phyloP scores from a whole-genome alignment of 2,329 filamentous ascomycete species.

The Colletotrichum tofieldiae region DNA sequence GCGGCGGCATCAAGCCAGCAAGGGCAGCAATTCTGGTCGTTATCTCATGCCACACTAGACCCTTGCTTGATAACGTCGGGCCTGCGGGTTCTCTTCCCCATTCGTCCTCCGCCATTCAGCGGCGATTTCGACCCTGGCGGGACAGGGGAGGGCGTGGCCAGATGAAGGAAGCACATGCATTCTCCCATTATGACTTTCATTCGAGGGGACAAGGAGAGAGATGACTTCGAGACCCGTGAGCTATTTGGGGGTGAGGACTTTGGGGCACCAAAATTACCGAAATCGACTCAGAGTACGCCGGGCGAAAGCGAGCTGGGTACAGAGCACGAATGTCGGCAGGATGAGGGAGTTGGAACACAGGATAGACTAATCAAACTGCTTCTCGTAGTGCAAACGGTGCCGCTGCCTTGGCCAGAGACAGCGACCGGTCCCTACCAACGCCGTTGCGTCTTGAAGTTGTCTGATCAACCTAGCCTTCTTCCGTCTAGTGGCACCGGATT shows the following conservation, averaged over 20 bases:
- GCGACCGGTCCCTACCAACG: neutral
- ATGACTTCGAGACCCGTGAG: neutral
- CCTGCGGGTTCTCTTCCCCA: conserved; percentile 22
- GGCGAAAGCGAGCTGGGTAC: conserved; percentile 3
- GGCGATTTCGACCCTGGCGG: conserved; percentile 13
- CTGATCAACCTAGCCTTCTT: conserved; percentile 20
- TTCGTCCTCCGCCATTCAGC: conserved; percentile 25
- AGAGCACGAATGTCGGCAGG: neutral
- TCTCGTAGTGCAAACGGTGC: neutral
- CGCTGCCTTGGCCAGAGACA: conserved; percentile 10
- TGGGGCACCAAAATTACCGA: neutral
- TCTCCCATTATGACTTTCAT: conserved; percentile 15
- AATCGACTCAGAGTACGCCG: neutral
- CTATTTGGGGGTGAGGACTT: neutral
- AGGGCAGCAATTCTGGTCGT: conserved; percentile 18
- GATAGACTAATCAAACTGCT: neutral
- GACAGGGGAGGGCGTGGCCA: conserved; percentile 17
- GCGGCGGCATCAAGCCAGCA: neutral
- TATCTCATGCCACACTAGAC: conserved; percentile 29
- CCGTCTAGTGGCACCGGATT: neutral
- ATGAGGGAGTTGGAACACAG: neutral
- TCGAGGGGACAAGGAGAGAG: conserved; percentile 5
- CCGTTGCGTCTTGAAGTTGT: conserved; percentile 19
- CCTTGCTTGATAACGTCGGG: conserved; percentile 20
- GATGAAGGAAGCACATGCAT: conserved; percentile 24